Evolutionary conservation across 768 basidiomycete species (phyloP).

Genomic region (Holtermannia corniformis): DNA sequence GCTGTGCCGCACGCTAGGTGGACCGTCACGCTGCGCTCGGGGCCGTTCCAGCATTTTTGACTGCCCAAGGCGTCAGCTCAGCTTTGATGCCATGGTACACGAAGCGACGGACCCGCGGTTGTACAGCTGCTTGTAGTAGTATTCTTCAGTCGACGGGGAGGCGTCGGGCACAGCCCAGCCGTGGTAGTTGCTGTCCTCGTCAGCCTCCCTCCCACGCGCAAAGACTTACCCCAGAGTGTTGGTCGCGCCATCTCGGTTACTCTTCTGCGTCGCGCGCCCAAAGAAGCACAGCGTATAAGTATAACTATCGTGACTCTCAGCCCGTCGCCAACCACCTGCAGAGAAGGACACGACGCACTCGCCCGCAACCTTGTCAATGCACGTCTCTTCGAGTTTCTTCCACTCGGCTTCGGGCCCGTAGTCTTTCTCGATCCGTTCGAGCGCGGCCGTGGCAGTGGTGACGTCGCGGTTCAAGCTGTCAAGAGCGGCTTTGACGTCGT

Average conservation of each 20-base stretch:
- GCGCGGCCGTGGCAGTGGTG: slow-evolving; percentile 45
- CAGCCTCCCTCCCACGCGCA: not conserved
- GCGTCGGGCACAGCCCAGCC: slow-evolving; percentile 32
- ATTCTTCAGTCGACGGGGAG: slow-evolving; percentile 52
- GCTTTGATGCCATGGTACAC: too few species aligned
- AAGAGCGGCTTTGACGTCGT: slow-evolving; percentile 50
- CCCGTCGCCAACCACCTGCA: not conserved
- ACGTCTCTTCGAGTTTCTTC: slow-evolving; percentile 83
- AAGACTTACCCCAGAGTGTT: slow-evolving; percentile 70
- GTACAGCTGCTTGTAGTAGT: slow-evolving; percentile 75
- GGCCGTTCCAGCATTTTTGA: slow-evolving; percentile 93
- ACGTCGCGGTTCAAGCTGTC: slow-evolving; percentile 50
- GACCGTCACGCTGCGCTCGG: slow-evolving; percentile 71
- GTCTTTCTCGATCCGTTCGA: slow-evolving; percentile 54
- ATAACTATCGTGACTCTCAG: slow-evolving; percentile 57
- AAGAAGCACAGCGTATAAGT: slow-evolving; percentile 92
- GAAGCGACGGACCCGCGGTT: slow-evolving; percentile 41
- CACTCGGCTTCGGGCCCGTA: slow-evolving; percentile 82
- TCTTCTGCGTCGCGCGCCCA: slow-evolving; percentile 75
- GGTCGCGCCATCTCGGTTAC: slow-evolving; percentile 63
- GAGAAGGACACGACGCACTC: slow-evolving; percentile 69
- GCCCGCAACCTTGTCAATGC: slow-evolving; percentile 72
- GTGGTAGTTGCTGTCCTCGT: not conserved
- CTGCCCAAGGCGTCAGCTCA: slow-evolving; percentile 45
- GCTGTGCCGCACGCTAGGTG: slow-evolving; percentile 74